Percentiles rank a stretch among this genome's conserved stretches.
Conservation (phyloP, 2,329 filamentous ascomycete species). For the Coniochaeta sp. region DNA sequence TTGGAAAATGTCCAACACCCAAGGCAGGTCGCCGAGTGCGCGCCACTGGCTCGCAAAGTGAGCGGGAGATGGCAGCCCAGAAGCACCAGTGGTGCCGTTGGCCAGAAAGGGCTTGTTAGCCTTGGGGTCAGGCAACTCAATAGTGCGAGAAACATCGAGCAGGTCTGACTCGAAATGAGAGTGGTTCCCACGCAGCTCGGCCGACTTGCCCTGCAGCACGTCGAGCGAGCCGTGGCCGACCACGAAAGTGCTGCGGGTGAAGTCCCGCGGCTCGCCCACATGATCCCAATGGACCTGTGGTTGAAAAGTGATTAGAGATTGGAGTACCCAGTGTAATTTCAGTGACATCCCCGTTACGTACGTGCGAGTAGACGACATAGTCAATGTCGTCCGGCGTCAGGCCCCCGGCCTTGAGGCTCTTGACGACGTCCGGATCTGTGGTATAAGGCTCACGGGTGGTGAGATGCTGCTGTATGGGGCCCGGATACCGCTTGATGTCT, state of each 20-base stretch:
- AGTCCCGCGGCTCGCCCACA: conserved; percentile 39
- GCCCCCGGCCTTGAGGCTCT: conserved; percentile 8
- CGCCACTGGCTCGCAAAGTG: conserved; percentile 7
- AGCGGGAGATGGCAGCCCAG: neutral
- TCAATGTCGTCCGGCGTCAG: conserved; percentile 11
- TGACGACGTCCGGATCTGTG: conserved; percentile 28
- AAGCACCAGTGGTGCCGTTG: neutral
- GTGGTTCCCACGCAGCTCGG: conserved; percentile 16
- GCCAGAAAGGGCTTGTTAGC: neutral
- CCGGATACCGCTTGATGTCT: conserved; percentile 30
- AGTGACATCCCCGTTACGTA: conserved; percentile 9
- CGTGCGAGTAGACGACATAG: conserved; percentile 31
- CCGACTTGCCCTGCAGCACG: conserved; percentile 20
- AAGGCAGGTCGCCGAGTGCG: conserved; percentile 7
- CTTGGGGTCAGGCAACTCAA: conserved; percentile 9
- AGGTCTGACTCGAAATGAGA: conserved; percentile 35
- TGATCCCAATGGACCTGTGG: conserved; percentile 38
- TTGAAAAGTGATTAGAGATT: neutral
- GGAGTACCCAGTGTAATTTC: neutral
- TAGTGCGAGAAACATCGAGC: conserved; percentile 22
- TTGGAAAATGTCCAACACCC: conserved; percentile 29
- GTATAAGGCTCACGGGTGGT: conserved; percentile 30
- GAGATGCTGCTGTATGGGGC: conserved; percentile 34
- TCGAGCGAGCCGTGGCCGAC: conserved; percentile 34
- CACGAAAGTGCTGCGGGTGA: conserved; percentile 34